Conservation (phyloP, 2,329 filamentous ascomycete genomes). For the Apiospora sp. region DNA sequence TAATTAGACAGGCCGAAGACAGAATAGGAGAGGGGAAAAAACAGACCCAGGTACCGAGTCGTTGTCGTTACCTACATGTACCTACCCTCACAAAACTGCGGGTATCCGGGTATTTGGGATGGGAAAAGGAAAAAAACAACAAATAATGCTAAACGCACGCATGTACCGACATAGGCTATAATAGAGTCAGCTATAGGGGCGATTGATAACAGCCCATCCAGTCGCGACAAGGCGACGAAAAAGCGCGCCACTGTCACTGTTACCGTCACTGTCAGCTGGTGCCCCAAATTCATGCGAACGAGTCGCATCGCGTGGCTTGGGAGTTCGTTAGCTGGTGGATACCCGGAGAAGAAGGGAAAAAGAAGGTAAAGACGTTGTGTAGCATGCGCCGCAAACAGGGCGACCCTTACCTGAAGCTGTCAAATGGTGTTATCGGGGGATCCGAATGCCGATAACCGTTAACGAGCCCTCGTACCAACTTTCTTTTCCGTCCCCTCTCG, state of each 20-base stretch:
- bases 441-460: not conserved
- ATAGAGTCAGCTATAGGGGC: not conserved
- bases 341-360: not conserved
- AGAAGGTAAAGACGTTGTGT: not conserved
- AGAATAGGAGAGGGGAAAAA: not conserved
- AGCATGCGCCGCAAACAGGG: not conserved
- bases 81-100: not conserved
- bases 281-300: slow-evolving; percentile 8
- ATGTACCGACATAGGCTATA: not conserved
- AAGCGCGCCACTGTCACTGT: not conserved
- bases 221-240: not conserved
- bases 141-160: not conserved
- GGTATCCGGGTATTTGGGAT: slow-evolving; percentile 1
- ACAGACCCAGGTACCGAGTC: not conserved
- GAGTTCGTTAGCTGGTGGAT: slow-evolving; percentile 3
- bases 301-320: slow-evolving; percentile 9
- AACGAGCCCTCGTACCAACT: not conserved
- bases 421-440: not conserved
- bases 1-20: not conserved
- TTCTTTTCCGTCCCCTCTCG: not conserved
- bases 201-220: not conserved
- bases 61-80: not conserved
- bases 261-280: not conserved
- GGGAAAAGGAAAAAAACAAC: not conserved
- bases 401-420: not conserved